Conservation (phyloP, 352 stramenopile genomes). For the Peronospora tabacina region DNA sequence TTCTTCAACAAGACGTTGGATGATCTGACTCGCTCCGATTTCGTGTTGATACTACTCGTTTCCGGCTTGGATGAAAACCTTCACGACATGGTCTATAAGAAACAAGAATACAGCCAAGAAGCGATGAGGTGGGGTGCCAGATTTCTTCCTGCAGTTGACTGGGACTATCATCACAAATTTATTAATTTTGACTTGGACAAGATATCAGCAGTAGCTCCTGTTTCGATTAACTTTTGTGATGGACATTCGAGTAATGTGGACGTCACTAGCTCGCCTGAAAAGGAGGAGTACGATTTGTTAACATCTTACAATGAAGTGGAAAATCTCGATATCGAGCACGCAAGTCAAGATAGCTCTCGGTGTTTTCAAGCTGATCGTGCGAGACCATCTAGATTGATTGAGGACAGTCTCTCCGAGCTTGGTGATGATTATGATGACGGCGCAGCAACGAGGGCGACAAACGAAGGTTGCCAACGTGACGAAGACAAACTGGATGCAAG, state of each 20-base stretch:
- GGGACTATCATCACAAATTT: slow-evolving; percentile 26
- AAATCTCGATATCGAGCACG: neutral
- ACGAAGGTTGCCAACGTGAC: slow-evolving; percentile 9
- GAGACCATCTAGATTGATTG: slow-evolving; percentile 5
- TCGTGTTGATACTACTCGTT: slow-evolving; percentile 48
- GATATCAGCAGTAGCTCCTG: slow-evolving; percentile 28
- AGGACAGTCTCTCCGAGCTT: slow-evolving; percentile 6
- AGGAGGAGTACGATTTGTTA: neutral
- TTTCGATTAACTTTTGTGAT: slow-evolving; percentile 7
- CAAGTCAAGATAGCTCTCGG: neutral
- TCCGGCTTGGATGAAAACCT: slow-evolving; percentile 53
- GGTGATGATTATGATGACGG: slow-evolving; percentile 4
- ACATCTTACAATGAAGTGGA: neutral
- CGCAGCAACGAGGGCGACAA: slow-evolving; percentile 2
- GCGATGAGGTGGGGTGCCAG: slow-evolving; percentile 37
- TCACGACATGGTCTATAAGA: slow-evolving; percentile 50
- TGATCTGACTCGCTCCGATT: slow-evolving; percentile 36
- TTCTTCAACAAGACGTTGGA: slow-evolving; percentile 33
- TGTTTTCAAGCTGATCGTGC: neutral
- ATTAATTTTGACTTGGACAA: slow-evolving; percentile 42
- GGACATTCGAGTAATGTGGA: slow-evolving; percentile 1
- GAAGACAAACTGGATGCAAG: slow-evolving; percentile 18
- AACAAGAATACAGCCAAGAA: slow-evolving; percentile 38
- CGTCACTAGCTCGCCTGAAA: neutral
- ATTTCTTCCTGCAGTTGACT: slow-evolving; percentile 36